These are phyloP conservation scores for Talaromyces sp. DNA, from an alignment of 2,329 filamentous ascomycete genomes.

Conservation along the genomic window DNA sequence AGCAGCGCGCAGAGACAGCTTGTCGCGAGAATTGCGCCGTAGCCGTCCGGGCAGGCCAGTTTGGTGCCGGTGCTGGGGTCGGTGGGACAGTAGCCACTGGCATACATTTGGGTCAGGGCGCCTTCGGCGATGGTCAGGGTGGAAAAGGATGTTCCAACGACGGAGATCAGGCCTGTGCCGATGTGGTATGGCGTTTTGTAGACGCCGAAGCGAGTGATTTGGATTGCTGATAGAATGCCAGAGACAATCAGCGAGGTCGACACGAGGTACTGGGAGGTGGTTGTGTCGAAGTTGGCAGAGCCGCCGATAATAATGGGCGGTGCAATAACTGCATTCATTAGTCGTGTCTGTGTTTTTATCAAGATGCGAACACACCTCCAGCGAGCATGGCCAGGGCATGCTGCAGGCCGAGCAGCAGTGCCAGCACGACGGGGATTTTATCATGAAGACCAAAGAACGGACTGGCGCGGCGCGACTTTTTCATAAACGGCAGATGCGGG, in stretches of 20 bases:
- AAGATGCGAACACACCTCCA: conserved; percentile 29
- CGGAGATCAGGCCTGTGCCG: conserved; percentile 63
- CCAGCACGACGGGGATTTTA: conserved; percentile 62
- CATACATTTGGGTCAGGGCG: conserved; percentile 60
- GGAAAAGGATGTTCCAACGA: conserved; percentile 65
- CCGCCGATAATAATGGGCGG: conserved; percentile 62
- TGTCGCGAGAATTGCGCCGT: conserved; percentile 61
- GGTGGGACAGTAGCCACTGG: conserved; percentile 58
- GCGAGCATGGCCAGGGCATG: conserved; percentile 65
- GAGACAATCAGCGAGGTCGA: conserved; percentile 66
- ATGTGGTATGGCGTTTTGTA: conserved; percentile 59
- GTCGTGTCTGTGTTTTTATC: not conserved
- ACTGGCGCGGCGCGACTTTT: conserved; percentile 52
- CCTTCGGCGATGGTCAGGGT: conserved; percentile 62
- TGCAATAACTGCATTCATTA: conserved; percentile 45
- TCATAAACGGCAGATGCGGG: conserved; percentile 78
- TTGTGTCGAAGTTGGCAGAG: conserved; percentile 54
- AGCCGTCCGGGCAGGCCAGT: conserved; percentile 61
- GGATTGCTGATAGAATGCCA: conserved; percentile 60
- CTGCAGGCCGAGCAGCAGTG: conserved; percentile 63
- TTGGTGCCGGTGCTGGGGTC: conserved; percentile 44
- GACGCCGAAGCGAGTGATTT: conserved; percentile 64
- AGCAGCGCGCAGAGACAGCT: conserved; percentile 45
- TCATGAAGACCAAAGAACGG: conserved; percentile 69
- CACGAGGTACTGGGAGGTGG: conserved; percentile 60